phyloP scores from a whole-genome alignment of 495 filamentous ascomycete genomes.

The Annulohypoxylon maeteangense region DNA sequence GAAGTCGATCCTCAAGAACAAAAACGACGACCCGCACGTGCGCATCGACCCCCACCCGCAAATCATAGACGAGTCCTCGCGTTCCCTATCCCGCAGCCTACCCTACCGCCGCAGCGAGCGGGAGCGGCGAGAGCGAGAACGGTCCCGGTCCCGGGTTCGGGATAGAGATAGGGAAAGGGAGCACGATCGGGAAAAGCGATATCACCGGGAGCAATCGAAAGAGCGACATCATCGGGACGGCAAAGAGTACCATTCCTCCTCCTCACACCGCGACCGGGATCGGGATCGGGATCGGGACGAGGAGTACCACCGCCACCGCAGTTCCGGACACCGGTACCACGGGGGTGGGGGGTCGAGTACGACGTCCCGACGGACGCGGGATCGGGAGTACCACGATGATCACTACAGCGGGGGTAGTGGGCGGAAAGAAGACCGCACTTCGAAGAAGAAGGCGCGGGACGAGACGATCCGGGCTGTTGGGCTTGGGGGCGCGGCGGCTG shows the following conservation, averaged over 20 bases:
- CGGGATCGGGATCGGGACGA: slow-evolving; percentile 29
- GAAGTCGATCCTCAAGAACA: slow-evolving; percentile 64
- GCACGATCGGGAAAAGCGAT: slow-evolving; percentile 43
- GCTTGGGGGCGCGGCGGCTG: slow-evolving; percentile 62
- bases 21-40: slow-evolving; percentile 58
- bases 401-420: slow-evolving; percentile 21
- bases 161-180: slow-evolving; percentile 42
- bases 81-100: slow-evolving; percentile 43
- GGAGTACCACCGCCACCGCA: slow-evolving; percentile 30
- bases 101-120: slow-evolving; percentile 42
- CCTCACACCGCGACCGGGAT: slow-evolving; percentile 27
- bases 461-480: slow-evolving; percentile 58
- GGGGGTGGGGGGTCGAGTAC: slow-evolving; percentile 15
- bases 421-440: slow-evolving; percentile 37
- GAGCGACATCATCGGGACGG: slow-evolving; percentile 20
- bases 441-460: slow-evolving; percentile 52
- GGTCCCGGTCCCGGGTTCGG: slow-evolving; percentile 43
- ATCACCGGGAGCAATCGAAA: slow-evolving; percentile 38
- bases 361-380: slow-evolving; percentile 22
- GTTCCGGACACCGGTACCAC: slow-evolving; percentile 34
- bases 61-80: slow-evolving; percentile 51
- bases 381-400: slow-evolving; percentile 38
- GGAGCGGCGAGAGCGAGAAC: slow-evolving; percentile 33
- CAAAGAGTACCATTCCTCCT: slow-evolving; percentile 28
- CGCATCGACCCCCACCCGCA: slow-evolving; percentile 52